Evolutionary conservation across 2,329 filamentous ascomycete species (phyloP).

Genomic region (Claviceps humidiphila): DNA sequence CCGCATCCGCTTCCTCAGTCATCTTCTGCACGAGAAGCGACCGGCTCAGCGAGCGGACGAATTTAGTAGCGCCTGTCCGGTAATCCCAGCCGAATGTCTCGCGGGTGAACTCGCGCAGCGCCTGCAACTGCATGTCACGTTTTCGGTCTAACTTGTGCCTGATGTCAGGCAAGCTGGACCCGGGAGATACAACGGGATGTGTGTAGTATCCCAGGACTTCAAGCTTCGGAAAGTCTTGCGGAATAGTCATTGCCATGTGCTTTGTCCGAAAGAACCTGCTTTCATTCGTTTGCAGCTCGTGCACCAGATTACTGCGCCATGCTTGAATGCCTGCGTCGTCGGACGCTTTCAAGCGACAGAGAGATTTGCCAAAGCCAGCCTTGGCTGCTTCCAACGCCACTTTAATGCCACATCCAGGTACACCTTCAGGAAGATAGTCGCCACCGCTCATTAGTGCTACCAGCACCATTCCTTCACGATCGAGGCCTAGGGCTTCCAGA

Average conservation of each 20-base stretch:
- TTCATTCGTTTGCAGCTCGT: constrained; percentile 74
- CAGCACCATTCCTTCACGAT: constrained; percentile 81
- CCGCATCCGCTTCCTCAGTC: constrained; percentile 14
- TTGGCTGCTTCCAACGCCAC: constrained; percentile 79
- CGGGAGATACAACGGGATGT: constrained; percentile 67
- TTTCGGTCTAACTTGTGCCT: constrained; percentile 13
- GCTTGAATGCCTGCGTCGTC: constrained; percentile 45
- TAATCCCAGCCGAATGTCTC: constrained; percentile 82
- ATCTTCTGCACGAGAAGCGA: constrained; percentile 55
- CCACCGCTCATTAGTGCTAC: constrained; percentile 92
- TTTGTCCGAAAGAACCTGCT: constrained; percentile 65
- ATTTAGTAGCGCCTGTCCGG: constrained; percentile 66
- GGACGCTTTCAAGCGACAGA: constrained; percentile 51
- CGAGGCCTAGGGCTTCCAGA: constrained; percentile 45
- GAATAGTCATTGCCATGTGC: constrained; percentile 62
- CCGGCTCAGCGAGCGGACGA: constrained; percentile 68
- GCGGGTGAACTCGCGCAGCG: constrained; percentile 58
- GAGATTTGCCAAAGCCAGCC: constrained; percentile 68
- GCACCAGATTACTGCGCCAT: constrained; percentile 61
- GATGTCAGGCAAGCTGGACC: constrained; percentile 25
- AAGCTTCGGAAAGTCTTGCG: constrained; percentile 65
- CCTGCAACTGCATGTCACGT: constrained; percentile 21
- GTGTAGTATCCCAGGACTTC: constrained; percentile 79
- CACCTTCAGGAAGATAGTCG: constrained; percentile 81
- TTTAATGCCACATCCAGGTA: constrained; percentile 77